These are phyloP conservation scores for Jackrogersella minutella DNA, from an alignment of 495 filamentous ascomycete genomes.

Conservation along the genomic window DNA sequence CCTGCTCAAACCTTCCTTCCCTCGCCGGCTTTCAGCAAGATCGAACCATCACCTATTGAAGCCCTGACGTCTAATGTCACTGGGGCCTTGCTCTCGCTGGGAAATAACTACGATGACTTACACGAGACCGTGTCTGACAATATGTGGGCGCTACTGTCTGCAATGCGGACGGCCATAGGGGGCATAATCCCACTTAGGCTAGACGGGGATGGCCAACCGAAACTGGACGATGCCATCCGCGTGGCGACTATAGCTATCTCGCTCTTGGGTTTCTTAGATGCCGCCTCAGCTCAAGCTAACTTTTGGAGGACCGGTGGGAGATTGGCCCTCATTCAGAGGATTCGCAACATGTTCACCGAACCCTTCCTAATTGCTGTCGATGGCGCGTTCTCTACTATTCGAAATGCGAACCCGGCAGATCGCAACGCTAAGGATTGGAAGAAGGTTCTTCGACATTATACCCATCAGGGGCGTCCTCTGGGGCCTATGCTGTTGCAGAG, in stretches of 20 bases:
- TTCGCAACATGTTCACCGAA: constrained; percentile 79
- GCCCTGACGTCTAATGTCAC: constrained; percentile 79
- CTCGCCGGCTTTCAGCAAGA: constrained; percentile 81
- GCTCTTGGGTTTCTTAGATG: constrained; percentile 85
- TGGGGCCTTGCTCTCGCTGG: constrained; percentile 78
- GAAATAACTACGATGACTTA: constrained; percentile 70
- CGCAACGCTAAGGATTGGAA: constrained; percentile 76
- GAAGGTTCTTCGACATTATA: constrained; percentile 81
- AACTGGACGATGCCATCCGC: constrained; percentile 68
- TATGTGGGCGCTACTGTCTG: constrained; percentile 74
- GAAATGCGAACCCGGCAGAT: constrained; percentile 63
- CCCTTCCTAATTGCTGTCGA: constrained; percentile 84
- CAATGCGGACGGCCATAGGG: constrained; percentile 56
- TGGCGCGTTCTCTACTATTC: constrained; percentile 84
- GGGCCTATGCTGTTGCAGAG: constrained; percentile 92
- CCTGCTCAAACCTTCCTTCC: constrained; percentile 76
- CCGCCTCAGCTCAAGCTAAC: constrained; percentile 73
- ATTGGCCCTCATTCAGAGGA: constrained; percentile 69
- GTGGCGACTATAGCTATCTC: constrained; percentile 80
- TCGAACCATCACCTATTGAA: constrained; percentile 92
- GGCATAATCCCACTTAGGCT: constrained; percentile 53
- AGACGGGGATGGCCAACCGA: constrained; percentile 60
- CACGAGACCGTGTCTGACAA: constrained; percentile 66
- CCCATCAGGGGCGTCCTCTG: constrained; percentile 76
- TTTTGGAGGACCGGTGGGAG: constrained; percentile 82